Evolutionary conservation across 495 filamentous ascomycete genomes (phyloP).

Genomic region (Neurospora sp.): DNA sequence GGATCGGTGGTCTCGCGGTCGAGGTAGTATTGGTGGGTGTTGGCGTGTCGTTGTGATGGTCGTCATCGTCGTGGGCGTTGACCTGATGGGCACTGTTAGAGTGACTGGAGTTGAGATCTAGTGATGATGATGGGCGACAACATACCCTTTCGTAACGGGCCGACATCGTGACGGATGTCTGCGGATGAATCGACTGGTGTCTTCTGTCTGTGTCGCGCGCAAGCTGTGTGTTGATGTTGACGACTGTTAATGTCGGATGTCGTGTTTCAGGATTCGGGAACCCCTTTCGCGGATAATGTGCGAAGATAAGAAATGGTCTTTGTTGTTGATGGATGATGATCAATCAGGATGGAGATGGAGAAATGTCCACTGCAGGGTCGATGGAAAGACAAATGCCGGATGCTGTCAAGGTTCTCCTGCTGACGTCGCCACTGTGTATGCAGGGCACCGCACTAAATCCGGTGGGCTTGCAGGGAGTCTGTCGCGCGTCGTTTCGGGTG

Average conservation of each 20-base stretch:
- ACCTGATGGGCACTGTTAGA: slow-evolving; percentile 21
- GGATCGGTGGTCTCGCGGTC: slow-evolving; percentile 37
- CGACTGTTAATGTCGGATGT: background rate
- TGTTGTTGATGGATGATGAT: slow-evolving; percentile 4
- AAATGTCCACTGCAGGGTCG: background rate
- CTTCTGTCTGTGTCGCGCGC: background rate
- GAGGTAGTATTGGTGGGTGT: slow-evolving; percentile 23
- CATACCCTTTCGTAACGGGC: slow-evolving; percentile 82
- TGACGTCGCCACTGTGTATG: background rate
- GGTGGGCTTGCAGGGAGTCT: background rate
- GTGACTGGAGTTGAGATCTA: no score
- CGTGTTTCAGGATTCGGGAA: background rate
- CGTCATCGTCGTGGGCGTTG: slow-evolving; percentile 35
- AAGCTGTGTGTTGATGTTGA: background rate
- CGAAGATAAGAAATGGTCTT: slow-evolving; percentile 5
- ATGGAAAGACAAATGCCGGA: background rate
- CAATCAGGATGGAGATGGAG: background rate
- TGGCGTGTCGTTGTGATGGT: slow-evolving; percentile 3
- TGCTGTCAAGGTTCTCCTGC: background rate
- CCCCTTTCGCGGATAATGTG: background rate
- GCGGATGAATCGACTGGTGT: background rate
- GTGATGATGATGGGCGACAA: background rate
- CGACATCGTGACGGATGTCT: slow-evolving; percentile 49
- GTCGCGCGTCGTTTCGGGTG: background rate
- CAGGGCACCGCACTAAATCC: background rate